Base-by-base conservation (phyloP, 108 stramenopile species). In the Pseudonitzschia multiseries region DNA sequence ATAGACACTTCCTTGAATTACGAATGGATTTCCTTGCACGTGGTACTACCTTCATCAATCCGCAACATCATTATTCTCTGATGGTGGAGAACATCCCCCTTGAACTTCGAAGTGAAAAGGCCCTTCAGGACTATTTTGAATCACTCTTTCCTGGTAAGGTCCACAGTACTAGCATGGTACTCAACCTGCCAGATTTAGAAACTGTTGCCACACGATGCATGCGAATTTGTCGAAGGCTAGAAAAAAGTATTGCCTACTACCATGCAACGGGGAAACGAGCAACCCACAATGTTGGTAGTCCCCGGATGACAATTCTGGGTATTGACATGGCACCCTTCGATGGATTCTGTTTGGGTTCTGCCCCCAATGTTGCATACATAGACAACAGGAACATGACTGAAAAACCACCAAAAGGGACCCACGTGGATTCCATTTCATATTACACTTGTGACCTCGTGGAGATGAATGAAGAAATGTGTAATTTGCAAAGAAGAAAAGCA, bases 1-100 rank as follows among this genome's bases (percentile, higher is more conserved):
- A 90, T 71, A 79, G 80, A 41, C 92, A 97, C 81, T 97, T 87
- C 76, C 68, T 93, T 54, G 89, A 94, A 74, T 78, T 95, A 32
- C 82, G 96, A 67, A 89, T 96, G 92, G 93, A 90, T 41, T 85
- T 85, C 56, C 65, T 96, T 24, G 89, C 91, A 18, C 69, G 86
- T 54, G 93, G 90, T 20, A 80, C 75, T 22, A 79, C 70, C 14
- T 79, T 80, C 57, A 88, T 87, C 6, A 68, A 82, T 69, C 78
- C 87, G 8, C 89, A 84, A 54, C 89, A 95, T 53, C 85, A 86
- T 63, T 95, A 92, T 64, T 86, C 90, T 15, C 60, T 97, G n/a
- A 87, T 89, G 71, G 79, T 97, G 33, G 96, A 97, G 75, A 79
- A 89, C 56, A 88, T 97, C 44, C 96, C 96, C 5, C 70, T 84